Conservation (phyloP, 2,329 filamentous ascomycete species). For the Arthroderma uncinatum region DNA sequence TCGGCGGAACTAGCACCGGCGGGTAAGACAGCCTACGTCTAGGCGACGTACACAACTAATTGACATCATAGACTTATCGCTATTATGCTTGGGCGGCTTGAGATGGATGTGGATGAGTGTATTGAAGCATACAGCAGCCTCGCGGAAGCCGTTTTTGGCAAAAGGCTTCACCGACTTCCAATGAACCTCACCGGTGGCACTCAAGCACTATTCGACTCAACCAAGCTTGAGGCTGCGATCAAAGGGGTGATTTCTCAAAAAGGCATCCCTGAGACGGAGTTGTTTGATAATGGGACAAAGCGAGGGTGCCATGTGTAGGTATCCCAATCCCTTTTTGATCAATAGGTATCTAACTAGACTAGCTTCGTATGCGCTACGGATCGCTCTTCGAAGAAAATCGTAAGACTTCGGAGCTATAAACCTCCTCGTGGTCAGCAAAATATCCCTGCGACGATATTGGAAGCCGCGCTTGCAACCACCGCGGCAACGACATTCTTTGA, state of each 20-base stretch:
- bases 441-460: slow-evolving; percentile 20
- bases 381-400: slow-evolving; percentile 14
- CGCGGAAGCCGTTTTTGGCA: slow-evolving; percentile 19
- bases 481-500: slow-evolving; percentile 25
- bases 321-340: no score
- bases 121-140: slow-evolving; percentile 20
- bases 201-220: slow-evolving; percentile 21
- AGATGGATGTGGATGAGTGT: slow-evolving; percentile 25
- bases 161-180: slow-evolving; percentile 15
- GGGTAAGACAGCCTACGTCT: slow-evolving; percentile 17
- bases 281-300: slow-evolving; percentile 15
- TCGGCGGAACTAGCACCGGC: no score
- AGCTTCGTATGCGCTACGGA: slow-evolving; percentile 19
- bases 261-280: slow-evolving; percentile 14
- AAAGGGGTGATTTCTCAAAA: slow-evolving; percentile 3
- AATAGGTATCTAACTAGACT: neutral
- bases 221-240: slow-evolving; percentile 20
- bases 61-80: slow-evolving; percentile 22
- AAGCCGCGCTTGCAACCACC: slow-evolving; percentile 25
- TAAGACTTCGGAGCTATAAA: slow-evolving; percentile 22
- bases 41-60: neutral
- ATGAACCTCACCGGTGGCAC: slow-evolving; percentile 17
- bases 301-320: slow-evolving; percentile 5
- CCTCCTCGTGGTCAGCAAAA: slow-evolving; percentile 12
- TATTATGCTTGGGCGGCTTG: slow-evolving; percentile 27